phyloP scores from a whole-genome alignment of 768 basidiomycete species.

The Tricholoma flavovirens region DNA sequence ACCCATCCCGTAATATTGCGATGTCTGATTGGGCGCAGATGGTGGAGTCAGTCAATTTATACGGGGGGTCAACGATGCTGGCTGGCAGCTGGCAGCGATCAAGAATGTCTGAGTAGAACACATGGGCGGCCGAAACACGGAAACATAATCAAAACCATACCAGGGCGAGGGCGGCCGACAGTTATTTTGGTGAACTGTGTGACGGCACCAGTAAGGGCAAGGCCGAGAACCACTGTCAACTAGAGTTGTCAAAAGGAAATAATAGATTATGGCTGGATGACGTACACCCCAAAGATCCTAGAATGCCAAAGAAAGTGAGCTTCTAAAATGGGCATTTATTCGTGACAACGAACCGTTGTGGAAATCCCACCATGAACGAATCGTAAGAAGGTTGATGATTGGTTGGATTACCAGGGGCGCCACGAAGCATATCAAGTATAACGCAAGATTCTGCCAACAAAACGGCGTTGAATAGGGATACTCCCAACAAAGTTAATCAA shows the following conservation, averaged over 20 bases:
- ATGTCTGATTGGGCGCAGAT: conserved; percentile 74
- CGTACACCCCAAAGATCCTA: conserved; percentile 41
- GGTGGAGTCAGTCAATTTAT: conserved; percentile 64
- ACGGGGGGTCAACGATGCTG: conserved; percentile 62
- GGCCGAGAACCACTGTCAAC: conserved; percentile 58
- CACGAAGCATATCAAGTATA: conserved; percentile 49
- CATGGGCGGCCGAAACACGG: not conserved
- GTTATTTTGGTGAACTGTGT: conserved; percentile 85
- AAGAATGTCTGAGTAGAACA: conserved; percentile 44
- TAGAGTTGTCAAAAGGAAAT: not conserved
- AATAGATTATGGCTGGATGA: not conserved
- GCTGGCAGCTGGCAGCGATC: conserved; percentile 64
- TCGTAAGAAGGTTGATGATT: conserved; percentile 61
- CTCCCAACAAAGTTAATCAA: conserved; percentile 5
- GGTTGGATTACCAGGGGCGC: conserved; percentile 69
- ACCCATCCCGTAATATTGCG: conserved; percentile 68
- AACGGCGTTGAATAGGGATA: not conserved
- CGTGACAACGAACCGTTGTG: conserved; percentile 51
- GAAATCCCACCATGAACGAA: conserved; percentile 86
- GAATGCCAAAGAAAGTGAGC: conserved; percentile 2
- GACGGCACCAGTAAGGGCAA: conserved; percentile 70
- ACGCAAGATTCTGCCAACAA: conserved; percentile 34
- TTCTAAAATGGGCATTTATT: not conserved
- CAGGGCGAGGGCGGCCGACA: conserved; percentile 87
- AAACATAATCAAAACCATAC: conserved; percentile 27